Base-by-base conservation (phyloP, 163 green algal genomes). In the Chlorella variabilis region DNA sequence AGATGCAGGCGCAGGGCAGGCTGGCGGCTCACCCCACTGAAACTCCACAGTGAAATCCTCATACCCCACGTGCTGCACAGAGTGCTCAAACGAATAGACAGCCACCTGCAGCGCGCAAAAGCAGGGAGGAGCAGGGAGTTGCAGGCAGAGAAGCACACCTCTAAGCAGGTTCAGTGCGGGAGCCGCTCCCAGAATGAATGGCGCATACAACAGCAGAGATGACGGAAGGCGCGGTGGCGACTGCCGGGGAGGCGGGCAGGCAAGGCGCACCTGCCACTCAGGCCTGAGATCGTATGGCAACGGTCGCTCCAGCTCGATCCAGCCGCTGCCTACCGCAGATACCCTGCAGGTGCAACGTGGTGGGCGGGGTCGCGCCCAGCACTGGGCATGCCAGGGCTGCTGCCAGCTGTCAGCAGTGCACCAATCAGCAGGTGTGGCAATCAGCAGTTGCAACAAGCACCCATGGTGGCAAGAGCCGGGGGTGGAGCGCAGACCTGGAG, bases 231-330 rank as follows among this genome's bases (percentile, higher is more conserved):
- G 20, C 54, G 23, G 54, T 6, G 23, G 54, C 9, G 54, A 63
- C 9, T 63, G n/a, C n/a, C 18, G 54, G 54, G 45, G 45, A 54
- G 45, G 11, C 15, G 45, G 45, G 45, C 45, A 54, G 45, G 45
- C 45, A 54, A 11, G 1, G 33, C 49, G 34, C 34, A 65, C 70
- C 71, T 66, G 33, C 71, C 71, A 78, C 42, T 78, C 49, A 5
- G 49, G 71, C 15, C 27, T 23, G 20, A 78, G 18, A 31, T 78
- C 49, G 27, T 78, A 78, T 27, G 59, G 71, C 71, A 78, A 49
- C 23, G 71, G 71, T 5, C 71, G 48, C 49, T 78, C 71, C 71
- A 78, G 49, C 73, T 80, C 73, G 18, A 70, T 48, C 73, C 73
- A 80, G 56, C 73, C 56, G 20, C n/a, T 31, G 54, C 54, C 56